Percentiles rank a stretch among this genome's conserved stretches.
Conservation (phyloP, 129 eudicot species). For the Flaveria bidentis region DNA sequence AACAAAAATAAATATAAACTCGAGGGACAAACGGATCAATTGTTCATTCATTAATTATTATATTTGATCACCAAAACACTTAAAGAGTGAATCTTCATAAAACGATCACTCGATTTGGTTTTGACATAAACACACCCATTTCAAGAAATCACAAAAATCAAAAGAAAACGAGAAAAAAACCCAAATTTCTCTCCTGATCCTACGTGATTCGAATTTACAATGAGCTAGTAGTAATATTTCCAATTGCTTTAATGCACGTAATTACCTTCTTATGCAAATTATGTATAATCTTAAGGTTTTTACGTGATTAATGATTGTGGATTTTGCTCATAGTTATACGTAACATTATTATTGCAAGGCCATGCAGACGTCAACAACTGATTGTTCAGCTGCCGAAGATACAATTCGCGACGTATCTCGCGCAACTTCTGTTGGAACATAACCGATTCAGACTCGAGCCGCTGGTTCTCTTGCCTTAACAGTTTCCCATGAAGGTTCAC, state of each 20-base stretch:
- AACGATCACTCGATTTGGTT: slow-evolving; percentile 39
- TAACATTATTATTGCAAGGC: slow-evolving; percentile 55
- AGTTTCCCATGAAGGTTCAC: slow-evolving; percentile 42
- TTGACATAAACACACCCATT: slow-evolving; percentile 32
- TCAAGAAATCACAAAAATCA: slow-evolving; percentile 25
- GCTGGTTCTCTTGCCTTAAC: slow-evolving; percentile 50
- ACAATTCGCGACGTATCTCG: slow-evolving; percentile 56
- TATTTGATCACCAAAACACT: slow-evolving; percentile 32
- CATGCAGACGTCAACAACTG: slow-evolving; percentile 49
- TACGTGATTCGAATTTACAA: slow-evolving; percentile 40
- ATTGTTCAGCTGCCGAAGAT: slow-evolving; percentile 54
- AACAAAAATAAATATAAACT: slow-evolving; percentile 7
- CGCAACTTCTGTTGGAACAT: slow-evolving; percentile 54
- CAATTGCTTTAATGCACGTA: slow-evolving; percentile 29
- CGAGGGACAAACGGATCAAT: slow-evolving; percentile 21
- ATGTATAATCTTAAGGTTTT: neutral
- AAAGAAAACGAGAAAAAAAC: neutral
- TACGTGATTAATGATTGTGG: slow-evolving; percentile 48
- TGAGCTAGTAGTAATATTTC: neutral
- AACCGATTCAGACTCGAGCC: slow-evolving; percentile 53
- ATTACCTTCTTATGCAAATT: neutral
- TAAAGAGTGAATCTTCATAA: slow-evolving; percentile 38
- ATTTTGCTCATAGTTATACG: slow-evolving; percentile 46
- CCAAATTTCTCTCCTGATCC: slow-evolving; percentile 25
- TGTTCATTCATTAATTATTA: slow-evolving; percentile 25